These are phyloP conservation scores for Plasmopara halstedii DNA, from an alignment of 352 stramenopile genomes.

Conservation along the genomic window DNA sequence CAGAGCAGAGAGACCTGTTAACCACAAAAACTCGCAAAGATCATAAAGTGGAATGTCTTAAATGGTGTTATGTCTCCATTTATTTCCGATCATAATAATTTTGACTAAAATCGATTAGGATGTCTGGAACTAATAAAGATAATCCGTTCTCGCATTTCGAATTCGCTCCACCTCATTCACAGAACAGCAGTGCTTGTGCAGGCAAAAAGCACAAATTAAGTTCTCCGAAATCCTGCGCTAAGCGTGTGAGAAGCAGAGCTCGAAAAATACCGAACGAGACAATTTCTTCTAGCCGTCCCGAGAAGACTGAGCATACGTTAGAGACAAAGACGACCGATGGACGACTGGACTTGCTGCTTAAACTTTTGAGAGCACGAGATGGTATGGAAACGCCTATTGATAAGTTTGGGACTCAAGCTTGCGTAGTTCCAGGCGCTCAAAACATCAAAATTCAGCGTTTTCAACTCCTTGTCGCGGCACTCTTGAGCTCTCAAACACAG, in stretches of 20 bases:
- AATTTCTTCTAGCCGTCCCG: neutral
- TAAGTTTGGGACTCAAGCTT: constrained; percentile 59
- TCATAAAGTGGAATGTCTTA: constrained; percentile 11
- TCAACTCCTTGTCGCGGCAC: constrained; percentile 50
- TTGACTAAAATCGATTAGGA: constrained; percentile 10
- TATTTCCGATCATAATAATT: too few relatives aligned
- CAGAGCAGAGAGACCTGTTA: constrained; percentile 12
- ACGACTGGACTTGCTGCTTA: constrained; percentile 30
- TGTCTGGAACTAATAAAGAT: constrained; percentile 6
- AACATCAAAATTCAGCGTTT: constrained; percentile 37
- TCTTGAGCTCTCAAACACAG: constrained; percentile 71
- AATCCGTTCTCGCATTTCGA: constrained; percentile 70
- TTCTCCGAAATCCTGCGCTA: neutral
- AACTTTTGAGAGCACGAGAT: constrained; percentile 28
- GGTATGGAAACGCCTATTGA: constrained; percentile 47
- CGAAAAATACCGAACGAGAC: neutral
- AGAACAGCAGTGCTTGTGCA: constrained; percentile 4
- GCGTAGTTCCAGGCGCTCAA: constrained; percentile 22
- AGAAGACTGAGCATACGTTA: constrained; percentile 5
- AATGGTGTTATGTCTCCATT: neutral
- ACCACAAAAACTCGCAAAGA: constrained; percentile 11
- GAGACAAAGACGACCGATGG: constrained; percentile 10
- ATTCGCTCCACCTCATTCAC: constrained; percentile 15
- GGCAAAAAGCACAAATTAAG: constrained; percentile 8
- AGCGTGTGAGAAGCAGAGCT: constrained; percentile 13